phyloP scores from a whole-genome alignment of 2,329 filamentous ascomycete species.

The Delphinella strobiligena region DNA sequence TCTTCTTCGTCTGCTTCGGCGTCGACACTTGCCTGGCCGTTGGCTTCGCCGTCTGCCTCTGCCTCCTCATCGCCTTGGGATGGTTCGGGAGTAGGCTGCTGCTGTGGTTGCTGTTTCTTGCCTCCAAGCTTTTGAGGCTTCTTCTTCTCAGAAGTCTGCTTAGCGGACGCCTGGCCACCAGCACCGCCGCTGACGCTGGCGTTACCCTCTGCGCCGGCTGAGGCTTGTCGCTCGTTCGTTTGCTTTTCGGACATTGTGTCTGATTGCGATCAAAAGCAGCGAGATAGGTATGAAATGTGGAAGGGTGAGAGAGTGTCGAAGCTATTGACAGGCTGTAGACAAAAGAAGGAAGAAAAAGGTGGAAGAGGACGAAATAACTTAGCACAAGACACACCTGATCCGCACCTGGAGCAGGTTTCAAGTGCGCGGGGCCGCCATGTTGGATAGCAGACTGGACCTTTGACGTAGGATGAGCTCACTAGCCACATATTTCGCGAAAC shows the following conservation, averaged over 20 bases:
- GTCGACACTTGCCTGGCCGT: constrained; percentile 21
- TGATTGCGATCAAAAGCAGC: constrained; percentile 9
- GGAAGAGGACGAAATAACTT: constrained; percentile 1
- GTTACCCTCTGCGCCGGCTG: constrained; percentile 10
- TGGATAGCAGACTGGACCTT: constrained; percentile 3
- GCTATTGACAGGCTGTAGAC: too few species aligned
- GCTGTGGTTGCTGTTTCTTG: constrained; percentile 28
- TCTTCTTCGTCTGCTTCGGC: constrained; percentile 29
- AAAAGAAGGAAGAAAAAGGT: constrained; percentile 1
- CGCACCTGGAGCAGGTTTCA: constrained; percentile 7
- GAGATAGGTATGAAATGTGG: background rate
- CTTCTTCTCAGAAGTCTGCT: constrained; percentile 23
- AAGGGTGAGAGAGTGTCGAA: too few species aligned
- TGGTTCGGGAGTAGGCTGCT: constrained; percentile 33
- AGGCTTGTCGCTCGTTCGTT: constrained; percentile 8
- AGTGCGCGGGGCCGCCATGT: constrained; percentile 4
- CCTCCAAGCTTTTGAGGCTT: constrained; percentile 38
- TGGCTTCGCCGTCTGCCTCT: constrained; percentile 18
- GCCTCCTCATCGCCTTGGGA: constrained; percentile 29
- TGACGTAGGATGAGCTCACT: constrained; percentile 9
- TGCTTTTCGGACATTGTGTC: constrained; percentile 13
- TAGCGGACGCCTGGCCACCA: constrained; percentile 6
- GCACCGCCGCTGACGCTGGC: constrained; percentile 8
- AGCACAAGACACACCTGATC: background rate
- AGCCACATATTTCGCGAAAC: constrained; percentile 8